A percentile compares a stretch with the other conserved stretches of the same genome.
These are phyloP conservation scores for Calocybe gangraenosa DNA, from an alignment of 768 basidiomycete species.

Conservation along the genomic window DNA sequence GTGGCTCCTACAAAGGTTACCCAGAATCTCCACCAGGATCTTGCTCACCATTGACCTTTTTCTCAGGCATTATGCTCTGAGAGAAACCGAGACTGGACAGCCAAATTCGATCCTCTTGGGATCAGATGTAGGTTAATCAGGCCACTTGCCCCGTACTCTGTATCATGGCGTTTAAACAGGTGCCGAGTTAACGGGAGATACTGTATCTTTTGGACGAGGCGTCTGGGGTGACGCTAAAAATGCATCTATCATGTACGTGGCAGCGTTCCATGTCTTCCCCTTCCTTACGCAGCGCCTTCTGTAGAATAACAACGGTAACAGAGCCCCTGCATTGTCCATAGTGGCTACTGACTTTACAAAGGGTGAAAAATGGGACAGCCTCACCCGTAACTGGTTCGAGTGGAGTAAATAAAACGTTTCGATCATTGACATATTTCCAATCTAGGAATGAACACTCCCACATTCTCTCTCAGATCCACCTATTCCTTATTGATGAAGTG, in stretches of 20 bases:
- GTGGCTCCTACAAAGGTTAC: conserved; percentile 88
- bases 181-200: conserved; percentile 91
- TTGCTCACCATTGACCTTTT: background rate
- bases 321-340: background rate
- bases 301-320: conserved; percentile 74
- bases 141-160: background rate
- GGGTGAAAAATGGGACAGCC: conserved; percentile 96
- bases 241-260: conserved; percentile 72
- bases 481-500: conserved; percentile 93
- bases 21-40: background rate
- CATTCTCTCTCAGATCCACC: conserved; percentile 63
- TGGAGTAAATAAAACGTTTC: background rate
- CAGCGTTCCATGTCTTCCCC: background rate
- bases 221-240: conserved; percentile 72
- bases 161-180: conserved; percentile 38
- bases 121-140: conserved; percentile 56
- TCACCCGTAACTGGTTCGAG: conserved; percentile 79
- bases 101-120: conserved; percentile 73
- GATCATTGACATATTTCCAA: background rate
- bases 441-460: conserved; percentile 58
- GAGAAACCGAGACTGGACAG: conserved; percentile 76
- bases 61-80: conserved; percentile 83
- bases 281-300: conserved; percentile 5
- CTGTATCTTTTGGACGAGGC: conserved; percentile 57
- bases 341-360: conserved; percentile 22